These are phyloP conservation scores for Toxoplasma gondii DNA, from an alignment of 169 alveolate genomes.

Conservation along the genomic window DNA sequence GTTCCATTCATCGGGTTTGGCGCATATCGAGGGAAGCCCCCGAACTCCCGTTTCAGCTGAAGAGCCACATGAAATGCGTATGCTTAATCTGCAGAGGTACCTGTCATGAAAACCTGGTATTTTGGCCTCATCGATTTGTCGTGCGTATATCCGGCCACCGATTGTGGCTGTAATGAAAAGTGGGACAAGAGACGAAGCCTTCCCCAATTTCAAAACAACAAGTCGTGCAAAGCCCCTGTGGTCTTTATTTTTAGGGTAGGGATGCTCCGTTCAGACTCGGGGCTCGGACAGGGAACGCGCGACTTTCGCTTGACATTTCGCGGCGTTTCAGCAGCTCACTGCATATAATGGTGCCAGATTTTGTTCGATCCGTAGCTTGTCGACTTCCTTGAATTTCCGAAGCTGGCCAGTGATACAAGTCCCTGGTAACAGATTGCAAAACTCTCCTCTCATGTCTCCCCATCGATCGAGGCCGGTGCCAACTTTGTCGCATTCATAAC, in stretches of 20 bases:
- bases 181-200: no score
- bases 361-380: conserved; percentile 31
- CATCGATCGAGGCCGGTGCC: conserved; percentile 27
- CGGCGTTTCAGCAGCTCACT: background rate
- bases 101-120: no score
- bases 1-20: conserved; percentile 19
- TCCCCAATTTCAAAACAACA: no score
- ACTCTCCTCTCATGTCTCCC: conserved; percentile 35
- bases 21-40: conserved; percentile 15
- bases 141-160: no score
- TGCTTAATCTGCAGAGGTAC: background rate
- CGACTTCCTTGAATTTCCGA: conserved; percentile 37
- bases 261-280: no score
- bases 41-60: conserved; percentile 28
- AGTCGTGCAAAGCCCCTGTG: no score
- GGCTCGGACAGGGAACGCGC: no score
- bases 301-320: no score
- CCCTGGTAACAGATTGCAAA: conserved; percentile 15
- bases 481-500: conserved; percentile 35
- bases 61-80: background rate
- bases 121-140: no score
- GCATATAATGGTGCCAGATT: conserved; percentile 26
- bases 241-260: no score
- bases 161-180: no score
- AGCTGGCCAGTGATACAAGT: conserved; percentile 27